Evolutionary conservation across 1,284 basidiomycete species (phyloP).

Genomic region (Ceratobasidium sp.): DNA sequence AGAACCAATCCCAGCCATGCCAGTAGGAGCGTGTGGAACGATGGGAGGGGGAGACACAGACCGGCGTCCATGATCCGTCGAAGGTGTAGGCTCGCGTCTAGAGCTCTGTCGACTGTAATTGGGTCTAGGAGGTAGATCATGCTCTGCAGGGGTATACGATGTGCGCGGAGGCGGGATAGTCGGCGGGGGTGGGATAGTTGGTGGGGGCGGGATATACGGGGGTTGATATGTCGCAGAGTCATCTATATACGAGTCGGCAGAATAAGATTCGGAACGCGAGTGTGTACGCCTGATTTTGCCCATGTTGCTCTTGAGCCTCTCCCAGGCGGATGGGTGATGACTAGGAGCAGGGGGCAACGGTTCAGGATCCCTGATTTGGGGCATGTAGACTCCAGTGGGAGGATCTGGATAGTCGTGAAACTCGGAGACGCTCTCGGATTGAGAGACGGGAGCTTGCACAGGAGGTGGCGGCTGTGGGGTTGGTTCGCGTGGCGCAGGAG

Average conservation of each 20-base stretch:
- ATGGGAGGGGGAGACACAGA: neutral
- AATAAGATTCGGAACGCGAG: slow-evolving; percentile 24
- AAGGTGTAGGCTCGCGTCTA: slow-evolving; percentile 3
- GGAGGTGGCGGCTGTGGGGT: slow-evolving; percentile 21
- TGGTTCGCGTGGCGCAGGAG: slow-evolving; percentile 9
- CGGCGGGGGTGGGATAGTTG: neutral
- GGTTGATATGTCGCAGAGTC: slow-evolving; percentile 8
- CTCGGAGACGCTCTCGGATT: slow-evolving; percentile 17
- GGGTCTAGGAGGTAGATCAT: slow-evolving; percentile 11
- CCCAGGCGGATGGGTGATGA: neutral
- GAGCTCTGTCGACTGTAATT: neutral
- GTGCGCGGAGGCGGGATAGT: slow-evolving; percentile 6
- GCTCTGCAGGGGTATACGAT: slow-evolving; percentile 3
- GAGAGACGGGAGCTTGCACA: neutral
- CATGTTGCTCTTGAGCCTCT: slow-evolving; percentile 6
- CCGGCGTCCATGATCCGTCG: neutral
- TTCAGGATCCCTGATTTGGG: slow-evolving; percentile 20
- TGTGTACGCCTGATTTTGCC: slow-evolving; percentile 29
- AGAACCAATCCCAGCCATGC: slow-evolving; percentile 22
- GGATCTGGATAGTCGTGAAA: slow-evolving; percentile 22
- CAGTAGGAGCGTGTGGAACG: neutral
- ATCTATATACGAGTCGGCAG: slow-evolving; percentile 14
- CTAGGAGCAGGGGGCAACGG: slow-evolving; percentile 23
- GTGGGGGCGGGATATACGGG: neutral
- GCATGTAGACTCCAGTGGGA: slow-evolving; percentile 12